Evolutionary conservation across 305 asterid species (phyloP).

Genomic region (Fraxinus greggii): DNA sequence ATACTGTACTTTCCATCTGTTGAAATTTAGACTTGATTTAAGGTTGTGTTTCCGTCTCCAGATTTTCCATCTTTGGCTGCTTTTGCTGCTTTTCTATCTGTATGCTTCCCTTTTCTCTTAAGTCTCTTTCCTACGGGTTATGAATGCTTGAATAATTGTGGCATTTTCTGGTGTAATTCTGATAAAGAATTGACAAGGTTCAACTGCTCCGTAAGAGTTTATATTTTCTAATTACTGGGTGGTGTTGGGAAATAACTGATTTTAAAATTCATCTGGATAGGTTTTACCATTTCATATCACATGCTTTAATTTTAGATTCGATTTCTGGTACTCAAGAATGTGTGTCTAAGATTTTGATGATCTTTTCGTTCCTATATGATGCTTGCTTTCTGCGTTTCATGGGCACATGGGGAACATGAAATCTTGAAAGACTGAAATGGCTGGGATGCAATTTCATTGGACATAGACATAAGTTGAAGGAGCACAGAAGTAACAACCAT

Average conservation of each 20-base stretch:
- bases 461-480: conserved; percentile 1
- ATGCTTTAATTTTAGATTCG: not conserved
- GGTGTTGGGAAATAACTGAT: not conserved
- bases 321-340: not conserved
- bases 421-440: not conserved
- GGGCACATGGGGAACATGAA: not conserved
- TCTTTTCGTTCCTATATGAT: conserved; percentile 9
- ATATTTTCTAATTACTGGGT: not conserved
- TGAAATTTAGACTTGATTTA: conserved; percentile 9
- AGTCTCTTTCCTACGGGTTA: not conserved
- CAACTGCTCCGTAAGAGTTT: not conserved
- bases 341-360: not conserved
- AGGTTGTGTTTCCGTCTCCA: not conserved
- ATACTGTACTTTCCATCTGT: not conserved
- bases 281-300: not conserved
- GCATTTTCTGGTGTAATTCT: conserved; percentile 8
- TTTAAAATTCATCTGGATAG: not conserved
- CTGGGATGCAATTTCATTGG: not conserved
- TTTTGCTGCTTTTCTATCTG: not conserved
- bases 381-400: not conserved
- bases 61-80: not conserved
- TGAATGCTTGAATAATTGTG: conserved; percentile 10
- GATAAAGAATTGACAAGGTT: not conserved
- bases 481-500: not conserved
- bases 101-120: conserved; percentile 8